A percentile compares a stretch with the other conserved stretches of the same genome.
Conservation (phyloP, 129 eudicot species). For the Rutidosis leptorrhynchoides region DNA sequence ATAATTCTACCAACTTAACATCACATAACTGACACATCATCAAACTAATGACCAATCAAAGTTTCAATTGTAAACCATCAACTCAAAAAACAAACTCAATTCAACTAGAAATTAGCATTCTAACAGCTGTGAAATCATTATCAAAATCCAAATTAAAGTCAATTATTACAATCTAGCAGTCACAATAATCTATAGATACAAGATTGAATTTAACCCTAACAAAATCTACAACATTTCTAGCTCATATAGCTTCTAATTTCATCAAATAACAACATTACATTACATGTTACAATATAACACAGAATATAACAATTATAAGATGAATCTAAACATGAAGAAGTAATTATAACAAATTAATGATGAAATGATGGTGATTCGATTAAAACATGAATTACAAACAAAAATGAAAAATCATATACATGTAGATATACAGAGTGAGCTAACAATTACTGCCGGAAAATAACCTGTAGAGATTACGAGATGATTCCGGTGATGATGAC, state of each 20-base stretch:
- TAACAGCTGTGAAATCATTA: conserved; percentile 5
- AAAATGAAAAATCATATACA: neutral
- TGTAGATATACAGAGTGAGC: neutral
- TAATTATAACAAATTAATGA: neutral
- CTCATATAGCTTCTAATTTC: neutral
- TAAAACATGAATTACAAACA: neutral
- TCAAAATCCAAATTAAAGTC: too few relatives aligned
- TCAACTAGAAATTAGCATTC: neutral
- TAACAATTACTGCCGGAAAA: neutral
- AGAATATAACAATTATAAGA: neutral
- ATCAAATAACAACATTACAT: neutral
- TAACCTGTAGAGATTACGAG: conserved; percentile 21
- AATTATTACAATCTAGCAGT: too few relatives aligned
- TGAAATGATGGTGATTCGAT: neutral
- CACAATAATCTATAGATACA: neutral
- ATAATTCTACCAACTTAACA: neutral
- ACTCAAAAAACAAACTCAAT: neutral
- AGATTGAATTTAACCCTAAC: too few relatives aligned
- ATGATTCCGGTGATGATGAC: conserved; percentile 20
- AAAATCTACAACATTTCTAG: neutral
- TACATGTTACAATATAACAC: neutral
- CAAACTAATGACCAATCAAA: neutral
- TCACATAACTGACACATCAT: neutral
- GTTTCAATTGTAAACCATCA: neutral
- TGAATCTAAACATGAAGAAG: neutral